phyloP scores from a whole-genome alignment of 2,329 filamentous ascomycete species.

The Cladobotryum mycophilum region DNA sequence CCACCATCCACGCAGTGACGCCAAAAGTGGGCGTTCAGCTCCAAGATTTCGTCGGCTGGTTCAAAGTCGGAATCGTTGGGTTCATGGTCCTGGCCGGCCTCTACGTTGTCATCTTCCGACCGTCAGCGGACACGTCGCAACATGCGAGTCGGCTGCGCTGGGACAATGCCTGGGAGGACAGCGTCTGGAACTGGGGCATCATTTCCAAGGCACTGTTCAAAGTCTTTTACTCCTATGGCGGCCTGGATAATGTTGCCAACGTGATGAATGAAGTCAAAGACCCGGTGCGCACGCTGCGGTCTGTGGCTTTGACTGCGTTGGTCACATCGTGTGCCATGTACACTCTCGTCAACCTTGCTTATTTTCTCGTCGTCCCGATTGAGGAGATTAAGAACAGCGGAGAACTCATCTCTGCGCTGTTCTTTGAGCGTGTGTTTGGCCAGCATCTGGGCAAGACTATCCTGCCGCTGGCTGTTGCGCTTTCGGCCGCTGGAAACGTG shows the following conservation, averaged over 20 bases:
- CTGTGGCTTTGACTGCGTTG: slow-evolving; percentile 54
- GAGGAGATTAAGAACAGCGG: slow-evolving; percentile 61
- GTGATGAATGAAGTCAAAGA: slow-evolving; percentile 66
- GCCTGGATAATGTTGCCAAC: slow-evolving; percentile 61
- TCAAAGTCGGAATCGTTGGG: slow-evolving; percentile 54
- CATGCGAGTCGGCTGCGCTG: slow-evolving; percentile 30
- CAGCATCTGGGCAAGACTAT: slow-evolving; percentile 48
- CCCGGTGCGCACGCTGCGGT: slow-evolving; percentile 58
- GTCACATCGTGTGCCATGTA: slow-evolving; percentile 58
- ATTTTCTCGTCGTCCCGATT: slow-evolving; percentile 59
- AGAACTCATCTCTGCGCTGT: slow-evolving; percentile 61
- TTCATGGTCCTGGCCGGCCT: slow-evolving; percentile 57
- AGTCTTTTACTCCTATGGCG: slow-evolving; percentile 63
- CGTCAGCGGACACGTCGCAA: slow-evolving; percentile 2
- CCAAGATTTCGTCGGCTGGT: slow-evolving; percentile 56
- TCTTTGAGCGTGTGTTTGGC: slow-evolving; percentile 61
- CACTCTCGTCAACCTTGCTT: slow-evolving; percentile 57
- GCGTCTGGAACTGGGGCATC: slow-evolving; percentile 62
- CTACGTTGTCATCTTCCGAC: slow-evolving; percentile 48
- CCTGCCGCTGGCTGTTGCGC: slow-evolving; percentile 57
- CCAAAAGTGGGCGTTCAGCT: slow-evolving; percentile 51
- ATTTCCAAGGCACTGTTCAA: slow-evolving; percentile 63
- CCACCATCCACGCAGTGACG: slow-evolving; percentile 52
- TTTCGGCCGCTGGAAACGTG: slow-evolving; percentile 65
- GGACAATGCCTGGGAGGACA: slow-evolving; percentile 55